phyloP scores from a whole-genome alignment of 2,329 filamentous ascomycete species.

The Epichloe amarillans region DNA sequence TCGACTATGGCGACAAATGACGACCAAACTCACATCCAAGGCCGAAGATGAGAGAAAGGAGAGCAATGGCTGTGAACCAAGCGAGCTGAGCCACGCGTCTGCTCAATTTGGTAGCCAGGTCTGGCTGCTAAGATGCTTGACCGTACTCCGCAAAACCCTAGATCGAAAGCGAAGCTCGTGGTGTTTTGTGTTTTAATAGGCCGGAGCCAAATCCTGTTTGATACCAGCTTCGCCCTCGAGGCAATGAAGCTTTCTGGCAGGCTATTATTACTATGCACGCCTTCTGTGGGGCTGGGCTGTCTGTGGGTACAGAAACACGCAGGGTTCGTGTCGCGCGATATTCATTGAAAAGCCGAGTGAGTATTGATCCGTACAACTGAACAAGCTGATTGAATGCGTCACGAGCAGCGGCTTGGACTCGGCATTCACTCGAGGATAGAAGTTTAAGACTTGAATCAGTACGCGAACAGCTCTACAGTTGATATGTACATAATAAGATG shows the following conservation, averaged over 20 bases:
- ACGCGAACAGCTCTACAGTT: too few species aligned
- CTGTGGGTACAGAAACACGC: background rate
- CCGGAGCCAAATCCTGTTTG: too few species aligned
- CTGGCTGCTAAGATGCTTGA: background rate
- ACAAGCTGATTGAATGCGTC: too few species aligned
- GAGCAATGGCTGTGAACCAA: background rate
- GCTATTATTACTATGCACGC: background rate
- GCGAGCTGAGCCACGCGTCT: background rate
- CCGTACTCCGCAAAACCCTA: background rate
- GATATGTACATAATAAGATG: background rate
- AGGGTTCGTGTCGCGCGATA: background rate
- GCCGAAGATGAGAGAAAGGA: background rate
- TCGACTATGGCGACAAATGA: background rate
- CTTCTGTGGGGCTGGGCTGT: background rate
- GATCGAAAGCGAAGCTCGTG: background rate
- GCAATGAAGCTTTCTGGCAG: background rate
- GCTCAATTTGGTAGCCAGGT: background rate
- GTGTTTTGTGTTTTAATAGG: background rate
- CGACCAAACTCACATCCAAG: background rate
- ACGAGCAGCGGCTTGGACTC: too few species aligned
- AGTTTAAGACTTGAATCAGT: too few species aligned
- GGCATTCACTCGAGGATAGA: too few species aligned
- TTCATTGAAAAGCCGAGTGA: too few species aligned
- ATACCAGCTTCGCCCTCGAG: too few species aligned
- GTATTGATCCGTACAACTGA: too few species aligned